Percentiles rank a stretch among this genome's conserved stretches.
These are phyloP conservation scores for Capsicum chinense DNA, from an alignment of 257 asterid genomes.

Conservation along the genomic window DNA sequence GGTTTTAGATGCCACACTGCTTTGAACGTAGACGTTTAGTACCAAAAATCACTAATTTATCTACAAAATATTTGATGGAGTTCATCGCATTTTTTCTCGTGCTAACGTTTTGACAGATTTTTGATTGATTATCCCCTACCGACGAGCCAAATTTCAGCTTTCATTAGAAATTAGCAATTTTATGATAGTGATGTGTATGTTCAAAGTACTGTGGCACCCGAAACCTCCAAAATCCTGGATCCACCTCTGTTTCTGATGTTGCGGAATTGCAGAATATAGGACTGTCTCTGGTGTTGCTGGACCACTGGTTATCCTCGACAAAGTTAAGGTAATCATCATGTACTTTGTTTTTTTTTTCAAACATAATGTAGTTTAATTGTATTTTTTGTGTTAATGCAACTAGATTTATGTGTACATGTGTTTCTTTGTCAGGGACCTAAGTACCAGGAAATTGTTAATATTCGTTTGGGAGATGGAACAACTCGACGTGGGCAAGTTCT, in stretches of 20 bases:
- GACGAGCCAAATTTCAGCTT: not conserved
- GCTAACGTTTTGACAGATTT: not conserved
- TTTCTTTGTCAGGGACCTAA: conserved; percentile 82
- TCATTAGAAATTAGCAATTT: not conserved
- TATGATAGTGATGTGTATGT: not conserved
- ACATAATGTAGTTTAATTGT: conserved; percentile 28
- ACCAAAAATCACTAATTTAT: not conserved
- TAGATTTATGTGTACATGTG: not conserved
- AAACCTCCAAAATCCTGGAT: not conserved
- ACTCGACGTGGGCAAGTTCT: conserved; percentile 96
- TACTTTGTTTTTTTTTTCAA: conserved; percentile 17
- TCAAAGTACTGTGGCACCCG: not conserved
- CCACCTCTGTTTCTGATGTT: not conserved
- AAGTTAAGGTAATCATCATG: conserved; percentile 80
- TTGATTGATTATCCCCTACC: not conserved
- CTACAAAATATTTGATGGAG: not conserved
- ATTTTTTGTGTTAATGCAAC: conserved; percentile 22
- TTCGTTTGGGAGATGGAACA: conserved; percentile 96
- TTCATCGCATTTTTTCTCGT: not conserved
- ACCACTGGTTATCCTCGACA: conserved; percentile 96
- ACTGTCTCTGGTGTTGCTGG: conserved; percentile 99
- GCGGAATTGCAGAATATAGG: conserved; percentile 75
- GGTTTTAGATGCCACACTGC: not conserved
- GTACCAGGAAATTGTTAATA: conserved; percentile 94
- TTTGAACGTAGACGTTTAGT: not conserved